Conservation (phyloP, 2,329 filamentous ascomycete genomes). For the Colletotrichum tanaceti region DNA sequence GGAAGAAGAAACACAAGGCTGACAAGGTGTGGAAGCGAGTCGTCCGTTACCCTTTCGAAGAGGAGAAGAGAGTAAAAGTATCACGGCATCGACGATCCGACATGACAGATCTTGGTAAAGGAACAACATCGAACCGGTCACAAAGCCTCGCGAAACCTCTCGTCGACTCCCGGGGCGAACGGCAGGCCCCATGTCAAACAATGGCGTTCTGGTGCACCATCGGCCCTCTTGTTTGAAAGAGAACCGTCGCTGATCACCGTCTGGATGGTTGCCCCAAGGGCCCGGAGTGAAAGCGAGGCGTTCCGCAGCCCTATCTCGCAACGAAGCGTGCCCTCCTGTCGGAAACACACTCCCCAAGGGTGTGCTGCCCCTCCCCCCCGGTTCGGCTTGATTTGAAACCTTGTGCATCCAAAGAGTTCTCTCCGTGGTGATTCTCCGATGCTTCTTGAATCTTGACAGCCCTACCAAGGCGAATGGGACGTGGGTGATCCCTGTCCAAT, state of each 20-base stretch:
- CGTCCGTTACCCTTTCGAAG: neutral
- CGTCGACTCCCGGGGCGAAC: neutral
- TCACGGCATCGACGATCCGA: conserved; percentile 15
- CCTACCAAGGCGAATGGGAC: too few relatives aligned
- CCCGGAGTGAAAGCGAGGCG: neutral
- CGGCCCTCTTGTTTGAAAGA: too few relatives aligned
- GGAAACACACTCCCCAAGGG: neutral
- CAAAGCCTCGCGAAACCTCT: neutral
- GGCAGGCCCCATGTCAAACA: conserved; percentile 1
- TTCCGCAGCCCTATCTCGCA: conserved; percentile 5
- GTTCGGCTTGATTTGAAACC: conserved; percentile 1
- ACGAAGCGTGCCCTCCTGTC: neutral
- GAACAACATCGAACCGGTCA: neutral
- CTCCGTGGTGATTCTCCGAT: neutral
- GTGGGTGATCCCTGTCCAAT: too few relatives aligned
- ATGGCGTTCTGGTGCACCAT: neutral
- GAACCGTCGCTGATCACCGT: neutral
- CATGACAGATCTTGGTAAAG: conserved; percentile 4
- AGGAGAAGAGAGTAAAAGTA: neutral
- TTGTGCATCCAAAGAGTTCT: neutral
- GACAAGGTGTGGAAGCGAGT: too few relatives aligned
- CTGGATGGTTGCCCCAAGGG: too few relatives aligned
- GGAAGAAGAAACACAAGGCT: too few relatives aligned
- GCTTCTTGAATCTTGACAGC: neutral
- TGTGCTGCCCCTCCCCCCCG: neutral